Conservation (phyloP, 768 basidiomycete genomes). For the Termitomyces sp. region DNA sequence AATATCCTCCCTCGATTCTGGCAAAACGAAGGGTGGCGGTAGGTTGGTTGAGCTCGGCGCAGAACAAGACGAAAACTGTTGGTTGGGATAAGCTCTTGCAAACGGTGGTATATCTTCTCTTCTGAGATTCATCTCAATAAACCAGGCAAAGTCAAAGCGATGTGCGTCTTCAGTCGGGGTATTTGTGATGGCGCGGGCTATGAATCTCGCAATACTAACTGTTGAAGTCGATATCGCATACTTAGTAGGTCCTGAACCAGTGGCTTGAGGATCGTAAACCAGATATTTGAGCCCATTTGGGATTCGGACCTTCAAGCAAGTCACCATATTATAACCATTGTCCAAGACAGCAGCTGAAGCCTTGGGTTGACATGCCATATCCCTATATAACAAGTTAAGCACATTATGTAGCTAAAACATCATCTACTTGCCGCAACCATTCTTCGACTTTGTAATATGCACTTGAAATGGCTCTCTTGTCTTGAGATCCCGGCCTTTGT, state of each 20-base stretch:
- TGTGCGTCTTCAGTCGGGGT: background rate
- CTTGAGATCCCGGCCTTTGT: background rate
- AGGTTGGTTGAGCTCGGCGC: background rate
- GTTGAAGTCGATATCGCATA: background rate
- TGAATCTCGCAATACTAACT: background rate
- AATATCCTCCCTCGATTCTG: background rate
- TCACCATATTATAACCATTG: background rate
- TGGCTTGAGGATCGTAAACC: conserved; percentile 1
- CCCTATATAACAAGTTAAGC: background rate
- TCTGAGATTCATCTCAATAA: background rate
- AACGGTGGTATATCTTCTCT: background rate
- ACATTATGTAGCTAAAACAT: background rate
- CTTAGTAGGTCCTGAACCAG: background rate
- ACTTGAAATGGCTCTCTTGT: background rate
- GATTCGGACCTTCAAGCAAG: background rate
- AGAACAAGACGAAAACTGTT: background rate
- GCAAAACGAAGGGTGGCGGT: background rate
- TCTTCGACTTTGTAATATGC: background rate
- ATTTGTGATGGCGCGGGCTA: background rate
- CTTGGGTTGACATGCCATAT: background rate
- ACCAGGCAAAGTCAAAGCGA: background rate
- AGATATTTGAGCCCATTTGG: background rate
- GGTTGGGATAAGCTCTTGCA: background rate
- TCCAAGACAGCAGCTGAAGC: background rate
- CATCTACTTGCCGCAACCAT: background rate